Base-by-base conservation (phyloP, 441 rosid genomes). In the Erodium chrysanthum region DNA sequence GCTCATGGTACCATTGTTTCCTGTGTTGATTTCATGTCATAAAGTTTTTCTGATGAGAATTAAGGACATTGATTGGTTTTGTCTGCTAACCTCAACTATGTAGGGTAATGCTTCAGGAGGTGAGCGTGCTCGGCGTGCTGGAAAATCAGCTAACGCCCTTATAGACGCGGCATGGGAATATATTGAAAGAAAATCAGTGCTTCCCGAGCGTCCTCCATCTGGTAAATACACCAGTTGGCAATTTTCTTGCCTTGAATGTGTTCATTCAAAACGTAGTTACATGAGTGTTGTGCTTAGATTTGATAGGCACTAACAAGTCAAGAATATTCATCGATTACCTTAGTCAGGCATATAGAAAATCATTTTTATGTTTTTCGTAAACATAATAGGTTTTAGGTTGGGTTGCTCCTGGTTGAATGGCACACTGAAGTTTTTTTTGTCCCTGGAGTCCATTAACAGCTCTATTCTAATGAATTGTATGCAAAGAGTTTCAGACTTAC, bases 61-160 rank as follows among this genome's bases (percentile, higher is more conserved):
- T 52, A n/a, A 64, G 40, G 70, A n/a, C 37, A 29, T 71, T 68
- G 40, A 59, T 44, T 18, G 42, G 60, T 29, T 70, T 71, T 70
- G 10, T 27, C 42, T 27, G 54, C 65, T 22, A 65, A 35, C 40
- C 9, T 35, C 74, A 70, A 40, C 54, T 50, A 63, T 79, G 71
- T 77, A 94, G 98, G 98, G 98, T 66, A 91, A 91, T 84, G 97
- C 98, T 64, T 79, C 97, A 5, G 98, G 92, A 23, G 97, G 96
- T 80, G 88, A 84, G 68, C 92, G 91, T 70, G 98, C 98, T 9
- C 81, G 66, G 23, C 64, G 83, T 73, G 73, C 82, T 14, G 97
- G 94, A 67, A 54, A 14, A 71, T 84, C 74, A 62, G 87, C 92
- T 67, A 82, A 80, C 76, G 78, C 70, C 46, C 81, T 93, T 37